Conservation (phyloP, 2,329 filamentous ascomycete genomes). For the Fusarium sp. region DNA sequence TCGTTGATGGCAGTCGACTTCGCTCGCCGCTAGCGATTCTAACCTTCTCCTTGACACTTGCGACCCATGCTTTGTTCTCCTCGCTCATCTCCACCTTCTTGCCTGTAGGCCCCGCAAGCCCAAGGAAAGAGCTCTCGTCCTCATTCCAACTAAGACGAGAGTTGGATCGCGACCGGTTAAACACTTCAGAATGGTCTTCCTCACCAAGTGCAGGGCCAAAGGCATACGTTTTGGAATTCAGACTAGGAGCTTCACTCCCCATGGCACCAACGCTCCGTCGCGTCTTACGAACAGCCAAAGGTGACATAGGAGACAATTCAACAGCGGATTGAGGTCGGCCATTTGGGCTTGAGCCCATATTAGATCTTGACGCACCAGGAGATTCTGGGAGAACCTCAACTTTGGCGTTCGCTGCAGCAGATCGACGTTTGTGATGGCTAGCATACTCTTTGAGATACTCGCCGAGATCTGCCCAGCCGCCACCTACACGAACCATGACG, state of each 20-base stretch:
- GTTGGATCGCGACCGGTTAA: slow-evolving; percentile 63
- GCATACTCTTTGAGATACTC: slow-evolving; percentile 96
- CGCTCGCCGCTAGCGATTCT: slow-evolving; percentile 74
- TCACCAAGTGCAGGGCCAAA: slow-evolving; percentile 49
- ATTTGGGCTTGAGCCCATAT: slow-evolving; percentile 56
- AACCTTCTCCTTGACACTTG: slow-evolving; percentile 85
- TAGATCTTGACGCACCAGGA: slow-evolving; percentile 46
- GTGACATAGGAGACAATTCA: slow-evolving; percentile 57
- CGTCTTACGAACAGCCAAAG: slow-evolving; percentile 67
- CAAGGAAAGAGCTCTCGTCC: slow-evolving; percentile 70
- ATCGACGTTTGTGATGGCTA: slow-evolving; percentile 86
- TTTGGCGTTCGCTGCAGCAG: slow-evolving; percentile 62
- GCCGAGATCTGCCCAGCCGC: slow-evolving; percentile 96
- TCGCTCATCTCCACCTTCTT: slow-evolving; percentile 76
- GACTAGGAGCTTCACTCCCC: slow-evolving; percentile 49
- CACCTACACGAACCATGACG: slow-evolving; percentile 97
- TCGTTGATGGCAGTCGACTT: slow-evolving; percentile 48
- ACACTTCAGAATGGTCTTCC: slow-evolving; percentile 60
- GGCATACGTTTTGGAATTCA: slow-evolving; percentile 59
- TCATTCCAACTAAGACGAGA: slow-evolving; percentile 69
- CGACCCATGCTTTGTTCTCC: slow-evolving; percentile 83
- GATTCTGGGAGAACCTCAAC: slow-evolving; percentile 64
- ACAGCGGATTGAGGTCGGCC: slow-evolving; percentile 58
- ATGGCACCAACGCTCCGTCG: slow-evolving; percentile 59
- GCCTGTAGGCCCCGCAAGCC: slow-evolving; percentile 76